phyloP scores from a whole-genome alignment of 441 rosid species.

The Rhodomyrtus psidioides region DNA sequence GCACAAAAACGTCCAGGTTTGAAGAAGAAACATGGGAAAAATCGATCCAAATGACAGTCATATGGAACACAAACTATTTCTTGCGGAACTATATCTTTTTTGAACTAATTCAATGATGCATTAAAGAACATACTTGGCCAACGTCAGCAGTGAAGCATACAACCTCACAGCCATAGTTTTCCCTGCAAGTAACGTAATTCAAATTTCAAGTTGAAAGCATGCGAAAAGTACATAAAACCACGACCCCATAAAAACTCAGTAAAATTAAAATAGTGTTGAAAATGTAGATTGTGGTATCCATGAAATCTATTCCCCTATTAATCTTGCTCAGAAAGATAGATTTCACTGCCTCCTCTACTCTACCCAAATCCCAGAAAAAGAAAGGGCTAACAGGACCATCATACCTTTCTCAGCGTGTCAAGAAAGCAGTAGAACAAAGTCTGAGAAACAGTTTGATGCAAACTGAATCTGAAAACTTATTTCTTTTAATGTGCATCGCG shows the following conservation, averaged over 20 bases:
- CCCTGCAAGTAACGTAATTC: slow-evolving; percentile 30
- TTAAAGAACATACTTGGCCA: slow-evolving; percentile 62
- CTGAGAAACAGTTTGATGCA: not conserved
- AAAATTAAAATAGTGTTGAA: not conserved
- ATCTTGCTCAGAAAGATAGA: not conserved
- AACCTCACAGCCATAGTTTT: slow-evolving; percentile 94
- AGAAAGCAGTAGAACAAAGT: not conserved
- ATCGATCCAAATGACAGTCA: not conserved
- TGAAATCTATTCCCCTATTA: not conserved
- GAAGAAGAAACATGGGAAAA: not conserved
- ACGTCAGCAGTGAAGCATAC: slow-evolving; percentile 98
- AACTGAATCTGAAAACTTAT: not conserved
- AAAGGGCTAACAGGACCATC: not conserved
- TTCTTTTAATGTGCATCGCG: not conserved
- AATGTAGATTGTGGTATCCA: not conserved
- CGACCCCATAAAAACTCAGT: not conserved
- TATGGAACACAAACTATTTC: not conserved
- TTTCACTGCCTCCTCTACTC: not conserved
- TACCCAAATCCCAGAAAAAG: not conserved
- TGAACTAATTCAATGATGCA: not conserved
- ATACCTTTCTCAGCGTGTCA: not conserved
- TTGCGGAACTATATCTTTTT: not conserved
- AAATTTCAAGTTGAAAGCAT: not conserved
- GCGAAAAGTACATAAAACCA: not conserved
- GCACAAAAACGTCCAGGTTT: not conserved